Evolutionary conservation across 75 land plant species (phyloP), one percentile per base, ranked within the genome.

Genomic region (Sequoiadendron giganteum): DNA sequence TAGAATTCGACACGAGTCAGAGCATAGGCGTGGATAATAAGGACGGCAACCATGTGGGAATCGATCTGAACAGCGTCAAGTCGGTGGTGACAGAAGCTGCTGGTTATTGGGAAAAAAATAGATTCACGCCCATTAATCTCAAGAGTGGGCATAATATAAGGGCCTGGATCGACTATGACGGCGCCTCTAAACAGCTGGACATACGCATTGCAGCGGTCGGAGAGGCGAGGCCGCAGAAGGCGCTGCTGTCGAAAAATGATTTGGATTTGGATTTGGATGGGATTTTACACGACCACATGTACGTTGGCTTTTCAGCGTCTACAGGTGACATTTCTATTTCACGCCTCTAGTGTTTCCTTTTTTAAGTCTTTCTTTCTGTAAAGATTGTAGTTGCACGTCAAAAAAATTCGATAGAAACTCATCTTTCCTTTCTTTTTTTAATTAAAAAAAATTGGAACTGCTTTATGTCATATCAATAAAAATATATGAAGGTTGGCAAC

Each of bases 301-400:
- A 87, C 56, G 95, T 96, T 9, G 97, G 97, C 5, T 96, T 96
- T 86, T 92, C 95, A 0, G 79, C 92, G 0, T 88, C 96, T 0
- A 93, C 92, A 1, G 97, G 97, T 61, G 0, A 19, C 3, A 5
- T 61, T 61, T 19, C 6, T 28, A 0, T 18, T 34, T 83, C 90
- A 48, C 48, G 6, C 48, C 6, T 6, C 48, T n/a, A n/a, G n/a
- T n/a, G n/a, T n/a, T n/a, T 36, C 38, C 38, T 36, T 36, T 42
- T 42, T 42, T 42, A 1, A 1, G 4, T 42, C 43, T 42, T 42
- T 42, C 43, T 42, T 42, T 1, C 43, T 42, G 4, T 42, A 42
- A 42, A 42, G 43, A 42, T 42, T 42, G 43, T 1, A 42, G 43
- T 42, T 42, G 43, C 43, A 3, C 43, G 43, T 42, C 43, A 42